Conservation (phyloP, 2,329 filamentous ascomycete species). For the Xylaria sp. region DNA sequence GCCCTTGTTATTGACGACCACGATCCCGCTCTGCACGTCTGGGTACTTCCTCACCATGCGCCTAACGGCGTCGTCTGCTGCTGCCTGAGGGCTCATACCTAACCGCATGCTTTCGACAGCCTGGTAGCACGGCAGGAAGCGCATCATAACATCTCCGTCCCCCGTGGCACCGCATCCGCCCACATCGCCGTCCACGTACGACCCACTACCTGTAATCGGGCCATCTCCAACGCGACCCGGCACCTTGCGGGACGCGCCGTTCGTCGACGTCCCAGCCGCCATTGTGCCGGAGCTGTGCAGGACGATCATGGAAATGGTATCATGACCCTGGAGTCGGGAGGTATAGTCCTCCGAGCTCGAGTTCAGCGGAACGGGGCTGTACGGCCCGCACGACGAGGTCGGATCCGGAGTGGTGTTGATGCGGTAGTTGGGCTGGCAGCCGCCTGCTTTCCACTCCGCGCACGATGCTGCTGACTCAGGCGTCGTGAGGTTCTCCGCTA, state of each 20-base stretch:
- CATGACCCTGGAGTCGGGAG: slow-evolving; percentile 52
- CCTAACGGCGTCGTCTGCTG: slow-evolving; percentile 61
- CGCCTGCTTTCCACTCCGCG: slow-evolving; percentile 53
- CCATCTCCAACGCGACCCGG: slow-evolving; percentile 66
- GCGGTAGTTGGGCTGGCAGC: slow-evolving; percentile 64
- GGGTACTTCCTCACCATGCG: slow-evolving; percentile 62
- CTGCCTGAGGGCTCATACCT: slow-evolving; percentile 59
- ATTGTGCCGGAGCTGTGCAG: slow-evolving; percentile 57
- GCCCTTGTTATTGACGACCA: slow-evolving; percentile 61
- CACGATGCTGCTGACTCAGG: slow-evolving; percentile 54
- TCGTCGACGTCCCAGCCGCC: slow-evolving; percentile 66
- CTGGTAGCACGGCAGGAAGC: slow-evolving; percentile 67
- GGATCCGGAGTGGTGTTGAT: slow-evolving; percentile 59
- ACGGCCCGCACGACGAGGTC: slow-evolving; percentile 58
- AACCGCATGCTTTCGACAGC: slow-evolving; percentile 63
- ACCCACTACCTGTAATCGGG: slow-evolving; percentile 64
- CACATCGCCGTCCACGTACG: slow-evolving; percentile 64
- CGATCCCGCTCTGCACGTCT: slow-evolving; percentile 58
- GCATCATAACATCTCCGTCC: slow-evolving; percentile 64
- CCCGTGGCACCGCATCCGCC: slow-evolving; percentile 67
- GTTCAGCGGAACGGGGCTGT: slow-evolving; percentile 49
- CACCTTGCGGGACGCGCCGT: slow-evolving; percentile 64
- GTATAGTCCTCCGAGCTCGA: slow-evolving; percentile 36
- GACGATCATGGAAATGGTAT: slow-evolving; percentile 65
- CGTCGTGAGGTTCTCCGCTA: slow-evolving; percentile 56